Evolutionary conservation across 2,329 filamentous ascomycete species (phyloP).

Genomic region (Colletotrichum lindemuthianum): DNA sequence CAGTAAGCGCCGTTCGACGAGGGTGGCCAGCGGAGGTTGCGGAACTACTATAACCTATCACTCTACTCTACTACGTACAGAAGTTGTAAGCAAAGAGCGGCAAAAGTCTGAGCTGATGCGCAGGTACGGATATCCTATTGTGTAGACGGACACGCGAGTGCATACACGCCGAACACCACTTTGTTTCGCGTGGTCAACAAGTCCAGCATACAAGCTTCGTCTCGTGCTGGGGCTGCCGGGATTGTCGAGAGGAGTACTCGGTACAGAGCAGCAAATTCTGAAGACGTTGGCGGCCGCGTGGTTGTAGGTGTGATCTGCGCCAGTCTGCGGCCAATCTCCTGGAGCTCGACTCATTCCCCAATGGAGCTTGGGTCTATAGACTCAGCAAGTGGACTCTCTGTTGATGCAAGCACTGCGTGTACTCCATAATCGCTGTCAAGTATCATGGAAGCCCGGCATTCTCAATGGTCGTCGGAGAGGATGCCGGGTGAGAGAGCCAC

Average conservation of each 20-base stretch:
- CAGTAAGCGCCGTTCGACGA: constrained; percentile 34
- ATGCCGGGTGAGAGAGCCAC: constrained; percentile 16
- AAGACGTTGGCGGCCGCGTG: no score
- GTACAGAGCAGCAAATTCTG: no score
- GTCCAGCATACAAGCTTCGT: constrained; percentile 9
- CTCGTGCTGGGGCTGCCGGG: background rate
- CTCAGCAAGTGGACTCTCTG: background rate
- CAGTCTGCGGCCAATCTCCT: constrained; percentile 6
- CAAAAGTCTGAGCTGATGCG: constrained; percentile 19
- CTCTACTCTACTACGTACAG: no score
- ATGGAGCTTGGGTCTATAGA: constrained; percentile 1
- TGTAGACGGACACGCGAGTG: background rate
- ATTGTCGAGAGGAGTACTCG: background rate
- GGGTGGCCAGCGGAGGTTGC: constrained; percentile 29
- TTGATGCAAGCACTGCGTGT: background rate
- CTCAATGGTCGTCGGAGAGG: constrained; percentile 28
- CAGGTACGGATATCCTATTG: constrained; percentile 15
- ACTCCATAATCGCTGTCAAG: no score
- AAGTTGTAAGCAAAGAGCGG: constrained; percentile 1
- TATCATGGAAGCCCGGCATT: constrained; percentile 18
- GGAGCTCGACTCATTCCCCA: constrained; percentile 1
- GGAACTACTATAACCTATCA: constrained; percentile 7
- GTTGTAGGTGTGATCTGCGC: background rate
- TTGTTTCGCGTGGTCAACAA: background rate
- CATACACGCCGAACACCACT: no score